Percentiles rank a stretch among this genome's conserved stretches.
phyloP scores from a whole-genome alignment of 2,329 filamentous ascomycete species.

The Chalara sp. region DNA sequence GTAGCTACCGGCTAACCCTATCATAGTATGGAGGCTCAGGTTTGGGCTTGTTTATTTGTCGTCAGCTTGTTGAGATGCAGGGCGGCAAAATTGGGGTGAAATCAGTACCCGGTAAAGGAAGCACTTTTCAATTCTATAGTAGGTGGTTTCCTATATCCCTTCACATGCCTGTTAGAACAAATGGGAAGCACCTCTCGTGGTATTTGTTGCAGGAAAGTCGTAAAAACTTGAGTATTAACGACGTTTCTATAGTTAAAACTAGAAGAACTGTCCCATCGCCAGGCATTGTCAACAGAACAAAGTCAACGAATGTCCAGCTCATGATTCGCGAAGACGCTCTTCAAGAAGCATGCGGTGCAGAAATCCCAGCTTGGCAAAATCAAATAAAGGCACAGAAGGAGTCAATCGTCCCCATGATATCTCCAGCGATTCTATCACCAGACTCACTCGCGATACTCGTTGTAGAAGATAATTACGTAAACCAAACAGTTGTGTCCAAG shows the following conservation, averaged over 20 bases:
- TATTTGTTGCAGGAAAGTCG: too few relatives aligned
- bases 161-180: conserved; percentile 11
- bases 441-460: conserved; percentile 39
- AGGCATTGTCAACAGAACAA: conserved; percentile 14
- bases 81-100: conserved; percentile 74
- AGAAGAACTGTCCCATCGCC: conserved; percentile 7
- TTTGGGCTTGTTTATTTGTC: conserved; percentile 72
- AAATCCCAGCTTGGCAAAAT: too few relatives aligned
- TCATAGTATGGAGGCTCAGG: conserved; percentile 74
- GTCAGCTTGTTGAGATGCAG: conserved; percentile 71
- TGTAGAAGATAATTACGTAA: conserved; percentile 63
- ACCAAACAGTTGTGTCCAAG: conserved; percentile 56
- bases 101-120: conserved; percentile 60
- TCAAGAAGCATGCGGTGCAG: neutral
- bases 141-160: conserved; percentile 16
- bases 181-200: too few relatives aligned
- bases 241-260: conserved; percentile 16
- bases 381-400: too few relatives aligned
- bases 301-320: neutral
- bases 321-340: neutral
- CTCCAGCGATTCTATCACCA: conserved; percentile 10
- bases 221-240: too few relatives aligned
- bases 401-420: too few relatives aligned
- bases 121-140: conserved; percentile 69
- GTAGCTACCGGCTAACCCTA: too few relatives aligned